A percentile compares a stretch with the other conserved stretches of the same genome.
phyloP scores from a whole-genome alignment of 2,329 filamentous ascomycete genomes.

The Aureobasidium zeae region DNA sequence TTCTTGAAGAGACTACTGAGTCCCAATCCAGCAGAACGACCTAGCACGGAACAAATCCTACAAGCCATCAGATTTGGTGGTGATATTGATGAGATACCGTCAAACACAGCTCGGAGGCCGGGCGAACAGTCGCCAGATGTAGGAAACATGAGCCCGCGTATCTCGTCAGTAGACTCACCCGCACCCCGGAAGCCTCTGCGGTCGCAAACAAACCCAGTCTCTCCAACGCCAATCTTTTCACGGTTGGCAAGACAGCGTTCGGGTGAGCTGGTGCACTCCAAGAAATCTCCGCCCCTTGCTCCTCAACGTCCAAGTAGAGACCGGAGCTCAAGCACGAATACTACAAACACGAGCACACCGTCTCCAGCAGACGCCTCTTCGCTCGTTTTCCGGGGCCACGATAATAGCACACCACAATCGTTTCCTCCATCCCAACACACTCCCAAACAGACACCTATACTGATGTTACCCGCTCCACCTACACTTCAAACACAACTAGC shows the following conservation, averaged over 20 bases:
- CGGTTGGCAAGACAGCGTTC: constrained; percentile 1
- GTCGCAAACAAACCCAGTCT: constrained; percentile 20
- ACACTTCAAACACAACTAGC: constrained; percentile 24
- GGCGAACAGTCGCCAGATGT: constrained; percentile 26
- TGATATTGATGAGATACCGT: constrained; percentile 31
- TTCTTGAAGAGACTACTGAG: constrained; percentile 74
- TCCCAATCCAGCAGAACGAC: constrained; percentile 64
- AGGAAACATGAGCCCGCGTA: constrained; percentile 28
- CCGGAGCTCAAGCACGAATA: constrained; percentile 6
- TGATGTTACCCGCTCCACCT: constrained; percentile 31
- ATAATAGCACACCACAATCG: neutral
- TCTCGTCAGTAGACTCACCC: constrained; percentile 37
- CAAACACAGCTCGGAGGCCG: constrained; percentile 24
- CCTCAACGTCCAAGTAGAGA: neutral
- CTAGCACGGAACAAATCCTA: constrained; percentile 78
- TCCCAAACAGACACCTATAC: constrained; percentile 24
- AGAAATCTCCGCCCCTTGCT: neutral
- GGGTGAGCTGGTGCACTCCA: constrained; percentile 3
- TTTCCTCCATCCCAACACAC: constrained; percentile 7
- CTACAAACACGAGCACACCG: neutral
- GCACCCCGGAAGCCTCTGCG: constrained; percentile 19
- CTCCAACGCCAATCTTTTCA: constrained; percentile 17
- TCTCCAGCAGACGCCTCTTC: constrained; percentile 17
- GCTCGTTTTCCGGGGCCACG: constrained; percentile 2
- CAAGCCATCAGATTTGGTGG: constrained; percentile 62